A percentile compares a stretch with the other conserved stretches of the same genome.
Evolutionary conservation across 1,284 basidiomycete species (phyloP).

Genomic region (Apiotrichum domesticum): DNA sequence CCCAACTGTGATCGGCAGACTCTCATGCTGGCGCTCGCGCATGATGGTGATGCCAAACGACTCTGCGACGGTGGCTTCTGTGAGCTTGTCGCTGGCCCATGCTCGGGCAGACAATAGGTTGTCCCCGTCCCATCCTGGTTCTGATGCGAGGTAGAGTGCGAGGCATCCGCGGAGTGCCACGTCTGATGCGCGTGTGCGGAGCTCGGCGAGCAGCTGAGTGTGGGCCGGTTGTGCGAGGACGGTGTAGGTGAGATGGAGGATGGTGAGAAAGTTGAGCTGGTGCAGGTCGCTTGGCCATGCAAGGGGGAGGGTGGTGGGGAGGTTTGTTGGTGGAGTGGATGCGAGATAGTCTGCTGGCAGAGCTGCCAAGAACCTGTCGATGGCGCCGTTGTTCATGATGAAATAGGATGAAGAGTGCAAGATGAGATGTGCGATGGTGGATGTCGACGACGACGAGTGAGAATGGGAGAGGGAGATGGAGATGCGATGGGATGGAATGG

Average conservation of each 20-base stretch:
- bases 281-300: slow-evolving; percentile 31
- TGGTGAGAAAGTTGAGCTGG: slow-evolving; percentile 27
- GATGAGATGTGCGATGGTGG: too few species aligned
- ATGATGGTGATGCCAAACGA: slow-evolving; percentile 28
- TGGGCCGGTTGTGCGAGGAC: slow-evolving; percentile 19
- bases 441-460: too few species aligned
- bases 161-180: slow-evolving; percentile 27
- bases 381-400: slow-evolving; percentile 1
- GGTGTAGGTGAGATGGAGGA: slow-evolving; percentile 22
- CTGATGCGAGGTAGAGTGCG: slow-evolving; percentile 29
- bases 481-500: too few species aligned
- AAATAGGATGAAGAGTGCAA: slow-evolving; percentile 2
- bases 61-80: slow-evolving; percentile 22
- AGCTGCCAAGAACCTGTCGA: slow-evolving; percentile 7
- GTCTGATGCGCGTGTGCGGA: slow-evolving; percentile 15
- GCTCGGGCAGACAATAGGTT: slow-evolving; percentile 21
- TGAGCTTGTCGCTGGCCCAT: slow-evolving; percentile 19
- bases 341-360: slow-evolving; percentile 10
- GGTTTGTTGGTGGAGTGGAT: slow-evolving; percentile 19
- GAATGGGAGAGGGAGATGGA: too few species aligned
- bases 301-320: slow-evolving; percentile 29
- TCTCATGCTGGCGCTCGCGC: slow-evolving; percentile 31
- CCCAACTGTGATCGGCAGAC: slow-evolving; percentile 28
- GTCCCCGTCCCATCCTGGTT: slow-evolving; percentile 19
- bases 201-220: slow-evolving; percentile 19